These are phyloP conservation scores for Biscogniauxia marginata DNA, from an alignment of 2,329 filamentous ascomycete species.

Conservation along the genomic window DNA sequence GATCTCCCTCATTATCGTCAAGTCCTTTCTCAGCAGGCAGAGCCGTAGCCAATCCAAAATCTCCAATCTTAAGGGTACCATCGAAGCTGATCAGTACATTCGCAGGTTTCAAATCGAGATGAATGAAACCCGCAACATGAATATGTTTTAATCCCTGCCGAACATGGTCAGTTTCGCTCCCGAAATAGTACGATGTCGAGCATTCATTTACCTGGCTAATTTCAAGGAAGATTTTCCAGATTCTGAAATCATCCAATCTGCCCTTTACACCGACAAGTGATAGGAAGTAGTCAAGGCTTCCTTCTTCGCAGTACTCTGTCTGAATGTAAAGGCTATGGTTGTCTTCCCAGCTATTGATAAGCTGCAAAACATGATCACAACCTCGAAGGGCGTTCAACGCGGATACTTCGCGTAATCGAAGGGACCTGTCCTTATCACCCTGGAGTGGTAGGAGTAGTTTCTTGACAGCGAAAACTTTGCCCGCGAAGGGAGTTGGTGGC, in stretches of 20 bases:
- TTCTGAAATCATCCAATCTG: conserved; percentile 91
- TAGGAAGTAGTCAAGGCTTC: conserved; percentile 83
- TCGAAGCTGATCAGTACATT: conserved; percentile 82
- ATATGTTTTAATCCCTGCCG: conserved; percentile 81
- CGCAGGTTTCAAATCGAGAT: conserved; percentile 81
- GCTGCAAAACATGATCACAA: conserved; percentile 81
- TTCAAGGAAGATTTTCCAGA: conserved; percentile 96
- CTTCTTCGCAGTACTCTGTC: conserved; percentile 95
- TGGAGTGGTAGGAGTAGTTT: conserved; percentile 80
- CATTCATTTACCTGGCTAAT: conserved; percentile 66
- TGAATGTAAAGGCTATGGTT: conserved; percentile 89
- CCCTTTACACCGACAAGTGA: conserved; percentile 79
- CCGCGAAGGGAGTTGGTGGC: conserved; percentile 53
- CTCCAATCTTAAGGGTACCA: conserved; percentile 78
- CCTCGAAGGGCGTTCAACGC: conserved; percentile 74
- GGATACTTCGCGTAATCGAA: conserved; percentile 80
- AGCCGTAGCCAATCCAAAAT: conserved; percentile 76
- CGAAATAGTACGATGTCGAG: neutral
- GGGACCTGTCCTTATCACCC: conserved; percentile 75
- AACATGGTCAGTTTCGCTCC: neutral
- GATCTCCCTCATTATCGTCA: conserved; percentile 83
- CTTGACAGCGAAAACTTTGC: conserved; percentile 84
- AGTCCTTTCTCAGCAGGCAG: conserved; percentile 74
- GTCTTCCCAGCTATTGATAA: conserved; percentile 85
- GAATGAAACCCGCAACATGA: conserved; percentile 82